Base-by-base conservation (phyloP, 805 yeast genomes). In the Nematodospora valgi region DNA sequence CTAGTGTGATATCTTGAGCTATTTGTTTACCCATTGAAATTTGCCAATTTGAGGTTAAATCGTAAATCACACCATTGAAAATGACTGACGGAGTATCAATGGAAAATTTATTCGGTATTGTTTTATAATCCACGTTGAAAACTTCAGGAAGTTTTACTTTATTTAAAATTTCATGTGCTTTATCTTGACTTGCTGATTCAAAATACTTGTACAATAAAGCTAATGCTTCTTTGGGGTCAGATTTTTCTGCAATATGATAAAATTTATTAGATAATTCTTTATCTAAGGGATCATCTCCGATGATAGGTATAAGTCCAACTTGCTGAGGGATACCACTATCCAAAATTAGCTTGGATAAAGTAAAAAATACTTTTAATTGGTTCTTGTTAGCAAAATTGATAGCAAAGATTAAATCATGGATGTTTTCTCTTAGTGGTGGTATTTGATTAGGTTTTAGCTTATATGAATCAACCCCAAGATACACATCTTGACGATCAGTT, bases 271-370 rank as follows among this genome's bases (percentile, higher is more conserved):
- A 64, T 12, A 66, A 27, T 6, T 30, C 26, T 5, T 48, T 43
- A 36, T 63, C 70, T 15, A 43, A 33, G 8, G 49, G 49, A 14
- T 57, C 60, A 5, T 44, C 47, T 1, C 52, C 56, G 6, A 58
- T 50, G 2, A 83, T 39, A 0, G 98, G 95, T n/a, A 91, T 63
- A 3, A 91, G 43, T 5, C 97, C 98, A 34, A 91, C 51, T 55
- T 89, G 82, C 44, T 88, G 83, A 0, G 96, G 86, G 12, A 84
- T 68, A 1, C 78, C 76, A 27, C 75, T 71, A 9, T 70, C 64
- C n/a, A 78, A 48, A 2, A 78, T 62, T 2, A 74, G 56, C 17
- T 69, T 65, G 2, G 81, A 48, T 22, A 78, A 62, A 6, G 80
- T 64, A 13, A 72, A 57, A 19, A 80, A 54, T 2, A 72, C 74